phyloP scores from a whole-genome alignment of 331 rosid genomes.

The Prunus yedoensis region DNA sequence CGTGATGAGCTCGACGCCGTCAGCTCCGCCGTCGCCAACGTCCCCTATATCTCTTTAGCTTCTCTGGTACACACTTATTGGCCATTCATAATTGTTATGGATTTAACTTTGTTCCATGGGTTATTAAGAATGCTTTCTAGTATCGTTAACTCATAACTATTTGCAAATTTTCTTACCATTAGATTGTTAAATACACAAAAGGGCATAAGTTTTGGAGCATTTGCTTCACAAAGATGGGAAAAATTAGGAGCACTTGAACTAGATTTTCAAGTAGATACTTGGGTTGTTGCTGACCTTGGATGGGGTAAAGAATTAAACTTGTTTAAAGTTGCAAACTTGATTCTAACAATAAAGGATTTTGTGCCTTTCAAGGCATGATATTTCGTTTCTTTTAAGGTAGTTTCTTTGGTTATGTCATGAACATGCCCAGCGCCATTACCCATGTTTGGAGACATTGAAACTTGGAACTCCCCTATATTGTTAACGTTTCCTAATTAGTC shows the following conservation, averaged over 20 bases:
- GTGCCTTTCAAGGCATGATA: neutral
- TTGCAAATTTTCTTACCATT: too few relatives aligned
- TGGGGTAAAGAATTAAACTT: neutral
- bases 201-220: neutral
- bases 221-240: neutral
- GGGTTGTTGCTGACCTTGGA: too few relatives aligned
- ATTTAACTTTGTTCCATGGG: neutral
- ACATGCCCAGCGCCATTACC: neutral
- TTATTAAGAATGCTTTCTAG: neutral
- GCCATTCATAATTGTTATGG: slow-evolving; percentile 4
- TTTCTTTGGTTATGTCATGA: neutral
- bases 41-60: slow-evolving; percentile 65
- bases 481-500: slow-evolving; percentile 7
- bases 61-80: slow-evolving; percentile 37
- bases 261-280: too few relatives aligned
- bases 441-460: neutral
- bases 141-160: too few relatives aligned
- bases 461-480: neutral
- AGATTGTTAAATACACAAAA: neutral
- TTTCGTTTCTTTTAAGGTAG: neutral
- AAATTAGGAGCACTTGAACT: neutral
- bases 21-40: slow-evolving; percentile 56
- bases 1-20: slow-evolving; percentile 88
- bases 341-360: neutral
- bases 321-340: neutral